Evolutionary conservation across 768 basidiomycete species (phyloP).

Genomic region (Amanita jacksonii): DNA sequence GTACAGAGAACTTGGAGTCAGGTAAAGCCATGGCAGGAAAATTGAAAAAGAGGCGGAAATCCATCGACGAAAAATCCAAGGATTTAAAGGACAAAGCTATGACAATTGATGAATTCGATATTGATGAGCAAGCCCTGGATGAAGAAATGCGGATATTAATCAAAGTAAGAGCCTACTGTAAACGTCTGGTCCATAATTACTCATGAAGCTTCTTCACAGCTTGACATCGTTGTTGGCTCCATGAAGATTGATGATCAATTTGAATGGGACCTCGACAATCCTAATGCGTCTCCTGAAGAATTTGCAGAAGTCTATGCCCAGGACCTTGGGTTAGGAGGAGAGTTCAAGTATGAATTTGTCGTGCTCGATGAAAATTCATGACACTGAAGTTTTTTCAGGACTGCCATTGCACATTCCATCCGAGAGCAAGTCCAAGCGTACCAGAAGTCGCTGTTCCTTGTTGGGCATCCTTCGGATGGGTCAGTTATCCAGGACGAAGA

Average conservation of each 20-base stretch:
- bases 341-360: constrained; percentile 66
- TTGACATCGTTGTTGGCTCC: constrained; percentile 90
- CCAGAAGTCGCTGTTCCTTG: constrained; percentile 84
- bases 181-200: not conserved
- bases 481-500: constrained; percentile 80
- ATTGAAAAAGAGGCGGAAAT: constrained; percentile 19
- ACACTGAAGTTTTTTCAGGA: constrained; percentile 38
- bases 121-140: constrained; percentile 54
- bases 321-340: constrained; percentile 84
- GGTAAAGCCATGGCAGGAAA: constrained; percentile 6
- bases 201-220: constrained; percentile 32
- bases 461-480: constrained; percentile 81
- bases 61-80: constrained; percentile 18
- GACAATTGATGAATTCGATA: constrained; percentile 49
- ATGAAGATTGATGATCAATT: constrained; percentile 95
- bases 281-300: constrained; percentile 75
- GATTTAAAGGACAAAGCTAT: constrained; percentile 37
- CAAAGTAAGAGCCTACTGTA: constrained; percentile 46
- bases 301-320: constrained; percentile 83
- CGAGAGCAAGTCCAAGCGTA: constrained; percentile 91
- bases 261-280: constrained; percentile 91
- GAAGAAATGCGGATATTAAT: constrained; percentile 91
- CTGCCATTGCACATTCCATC: constrained; percentile 91
- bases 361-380: constrained; percentile 1
- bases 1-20: constrained; percentile 25